phyloP scores from a whole-genome alignment of 768 basidiomycete genomes.

The Tulasnella sp. region DNA sequence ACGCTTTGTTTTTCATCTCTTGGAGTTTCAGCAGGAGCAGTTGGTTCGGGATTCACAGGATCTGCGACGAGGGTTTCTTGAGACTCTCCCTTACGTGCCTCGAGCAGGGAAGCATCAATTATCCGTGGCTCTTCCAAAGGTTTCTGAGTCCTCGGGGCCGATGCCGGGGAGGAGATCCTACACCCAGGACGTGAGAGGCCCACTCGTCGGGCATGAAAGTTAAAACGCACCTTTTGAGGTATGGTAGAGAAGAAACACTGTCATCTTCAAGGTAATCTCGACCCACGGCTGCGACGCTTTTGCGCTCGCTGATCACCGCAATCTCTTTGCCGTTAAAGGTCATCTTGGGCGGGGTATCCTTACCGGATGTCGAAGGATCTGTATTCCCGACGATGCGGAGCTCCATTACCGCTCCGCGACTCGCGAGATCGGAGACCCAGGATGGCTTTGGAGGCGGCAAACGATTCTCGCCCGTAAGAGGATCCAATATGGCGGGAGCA shows the following conservation, averaged over 20 bases:
- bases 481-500: constrained; percentile 63
- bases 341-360: constrained; percentile 14
- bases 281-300: constrained; percentile 28
- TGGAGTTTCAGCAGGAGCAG: neutral
- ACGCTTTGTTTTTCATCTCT: neutral
- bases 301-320: constrained; percentile 58
- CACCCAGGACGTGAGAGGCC: neutral
- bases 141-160: neutral
- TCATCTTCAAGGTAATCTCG: constrained; percentile 70
- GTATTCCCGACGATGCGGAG: constrained; percentile 41
- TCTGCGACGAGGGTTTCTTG: neutral
- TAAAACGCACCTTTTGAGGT: constrained; percentile 47
- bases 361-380: constrained; percentile 16
- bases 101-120: neutral
- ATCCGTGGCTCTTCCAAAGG: neutral
- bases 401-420: constrained; percentile 43
- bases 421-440: constrained; percentile 59
- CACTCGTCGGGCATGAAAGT: neutral
- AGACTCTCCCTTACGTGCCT: neutral
- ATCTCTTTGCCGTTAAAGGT: constrained; percentile 31
- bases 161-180: neutral
- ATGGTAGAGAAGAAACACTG: constrained; percentile 48
- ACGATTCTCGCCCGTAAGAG: constrained; percentile 59
- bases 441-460: constrained; percentile 49
- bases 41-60: neutral